These are phyloP conservation scores for Fusarium sambucinum DNA, from an alignment of 2,329 filamentous ascomycete species.

Conservation along the genomic window DNA sequence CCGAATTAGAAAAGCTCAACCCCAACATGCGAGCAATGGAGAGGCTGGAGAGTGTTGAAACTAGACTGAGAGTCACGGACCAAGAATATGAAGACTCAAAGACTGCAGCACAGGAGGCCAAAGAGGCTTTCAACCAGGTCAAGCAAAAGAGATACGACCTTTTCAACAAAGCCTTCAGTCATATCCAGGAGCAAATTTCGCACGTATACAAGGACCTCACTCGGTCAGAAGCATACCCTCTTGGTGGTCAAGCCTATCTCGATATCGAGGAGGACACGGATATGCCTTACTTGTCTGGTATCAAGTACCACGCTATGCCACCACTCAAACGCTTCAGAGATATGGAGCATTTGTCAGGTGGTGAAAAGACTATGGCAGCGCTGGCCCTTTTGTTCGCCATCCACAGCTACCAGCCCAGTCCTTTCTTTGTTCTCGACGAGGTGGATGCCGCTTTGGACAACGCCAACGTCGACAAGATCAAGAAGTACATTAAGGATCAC, in stretches of 20 bases:
- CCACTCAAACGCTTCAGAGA: conserved; percentile 98
- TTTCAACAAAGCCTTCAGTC: conserved; percentile 94
- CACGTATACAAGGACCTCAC: conserved; percentile 97
- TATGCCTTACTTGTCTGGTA: conserved; percentile 92
- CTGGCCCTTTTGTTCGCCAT: conserved; percentile 96
- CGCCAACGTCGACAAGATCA: conserved; percentile 95
- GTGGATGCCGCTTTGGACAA: conserved; percentile 99
- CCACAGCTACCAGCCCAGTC: conserved; percentile 93
- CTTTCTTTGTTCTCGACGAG: conserved; percentile 98
- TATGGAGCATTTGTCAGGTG: conserved; percentile 97
- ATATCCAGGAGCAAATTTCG: conserved; percentile 95
- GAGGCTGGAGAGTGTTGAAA: conserved; percentile 86
- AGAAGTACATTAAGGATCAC: conserved; percentile 95
- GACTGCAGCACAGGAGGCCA: conserved; percentile 76
- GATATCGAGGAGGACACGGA: conserved; percentile 95
- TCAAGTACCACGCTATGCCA: conserved; percentile 99
- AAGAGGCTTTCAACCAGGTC: conserved; percentile 84
- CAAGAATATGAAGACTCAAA: conserved; percentile 91
- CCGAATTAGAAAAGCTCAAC: conserved; percentile 91
- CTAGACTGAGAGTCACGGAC: conserved; percentile 84
- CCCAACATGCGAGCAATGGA: conserved; percentile 97
- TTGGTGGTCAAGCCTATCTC: conserved; percentile 90
- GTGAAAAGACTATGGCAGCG: conserved; percentile 98
- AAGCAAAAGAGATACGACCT: conserved; percentile 87
- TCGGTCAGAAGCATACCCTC: conserved; percentile 86